Conservation (phyloP, 2,329 filamentous ascomycete genomes). For the Amesomyces nigricolor region DNA sequence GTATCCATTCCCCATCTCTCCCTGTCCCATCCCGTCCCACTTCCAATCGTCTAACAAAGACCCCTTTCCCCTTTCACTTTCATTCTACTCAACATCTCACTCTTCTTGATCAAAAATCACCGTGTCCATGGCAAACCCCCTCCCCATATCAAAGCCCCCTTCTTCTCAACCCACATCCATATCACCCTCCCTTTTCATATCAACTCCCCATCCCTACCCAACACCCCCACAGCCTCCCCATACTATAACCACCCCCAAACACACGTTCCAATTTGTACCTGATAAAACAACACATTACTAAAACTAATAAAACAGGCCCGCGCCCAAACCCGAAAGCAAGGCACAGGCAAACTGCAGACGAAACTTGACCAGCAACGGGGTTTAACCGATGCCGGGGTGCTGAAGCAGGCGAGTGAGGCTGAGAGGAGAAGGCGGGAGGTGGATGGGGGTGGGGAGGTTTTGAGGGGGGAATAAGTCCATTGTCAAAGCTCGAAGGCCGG, state of each 20-base stretch:
- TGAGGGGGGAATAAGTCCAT: slow-evolving; percentile 40
- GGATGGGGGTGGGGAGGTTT: slow-evolving; percentile 54
- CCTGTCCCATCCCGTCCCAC: no score
- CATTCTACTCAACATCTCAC: no score
- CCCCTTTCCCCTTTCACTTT: no score
- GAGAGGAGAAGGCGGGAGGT: slow-evolving; percentile 62
- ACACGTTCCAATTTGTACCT: no score
- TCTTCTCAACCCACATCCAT: no score
- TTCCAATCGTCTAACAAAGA: no score
- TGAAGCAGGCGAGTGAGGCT: slow-evolving; percentile 62
- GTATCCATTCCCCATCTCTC: no score
- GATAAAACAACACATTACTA: neutral
- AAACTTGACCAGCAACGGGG: slow-evolving; percentile 72
- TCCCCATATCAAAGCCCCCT: neutral
- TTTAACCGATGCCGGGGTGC: slow-evolving; percentile 61
- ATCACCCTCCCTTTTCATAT: no score
- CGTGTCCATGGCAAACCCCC: neutral
- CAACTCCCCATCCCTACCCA: no score
- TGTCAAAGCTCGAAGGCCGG: neutral
- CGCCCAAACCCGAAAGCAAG: slow-evolving; percentile 12
- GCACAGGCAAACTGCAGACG: slow-evolving; percentile 58
- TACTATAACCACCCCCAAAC: no score
- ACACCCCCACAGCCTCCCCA: no score
- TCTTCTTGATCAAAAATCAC: no score
- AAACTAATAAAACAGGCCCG: slow-evolving; percentile 6